Percentiles rank a stretch among this genome's conserved stretches.
Conservation (phyloP, 352 stramenopile species). For the Phytopythium vexans region DNA sequence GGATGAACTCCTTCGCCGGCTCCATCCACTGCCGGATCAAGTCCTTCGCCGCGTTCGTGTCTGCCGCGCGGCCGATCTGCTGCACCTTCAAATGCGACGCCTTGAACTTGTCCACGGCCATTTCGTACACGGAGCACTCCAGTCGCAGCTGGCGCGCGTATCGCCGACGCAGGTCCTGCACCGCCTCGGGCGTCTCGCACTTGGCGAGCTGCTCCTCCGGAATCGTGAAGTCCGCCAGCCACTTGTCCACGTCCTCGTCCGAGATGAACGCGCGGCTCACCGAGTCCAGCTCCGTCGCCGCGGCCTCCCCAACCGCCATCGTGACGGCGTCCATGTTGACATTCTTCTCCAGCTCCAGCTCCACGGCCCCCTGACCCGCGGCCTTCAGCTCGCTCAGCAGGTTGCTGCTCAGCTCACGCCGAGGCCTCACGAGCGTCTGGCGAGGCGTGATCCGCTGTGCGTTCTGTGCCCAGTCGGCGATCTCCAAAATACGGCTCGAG, state of each 20-base stretch:
- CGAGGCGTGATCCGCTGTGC: slow-evolving; percentile 49
- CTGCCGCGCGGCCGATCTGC: slow-evolving; percentile 35
- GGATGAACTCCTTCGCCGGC: slow-evolving; percentile 34
- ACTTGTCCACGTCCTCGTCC: slow-evolving; percentile 74
- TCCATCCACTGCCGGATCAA: slow-evolving; percentile 66
- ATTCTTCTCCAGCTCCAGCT: slow-evolving; percentile 16
- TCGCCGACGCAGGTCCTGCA: slow-evolving; percentile 55
- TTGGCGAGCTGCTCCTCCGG: slow-evolving; percentile 44
- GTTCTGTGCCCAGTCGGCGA: slow-evolving; percentile 63
- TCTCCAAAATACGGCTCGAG: slow-evolving; percentile 11
- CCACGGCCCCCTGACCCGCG: slow-evolving; percentile 3
- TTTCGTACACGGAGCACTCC: slow-evolving; percentile 78
- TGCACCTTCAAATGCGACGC: slow-evolving; percentile 44
- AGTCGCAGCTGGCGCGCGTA: slow-evolving; percentile 76
- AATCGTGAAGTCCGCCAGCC: slow-evolving; percentile 58
- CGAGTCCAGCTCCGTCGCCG: slow-evolving; percentile 10
- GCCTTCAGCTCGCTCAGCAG: slow-evolving; percentile 19
- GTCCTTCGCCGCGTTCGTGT: slow-evolving; percentile 58
- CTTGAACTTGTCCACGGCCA: slow-evolving; percentile 71
- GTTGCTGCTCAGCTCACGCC: not conserved
- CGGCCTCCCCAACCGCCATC: slow-evolving; percentile 9
- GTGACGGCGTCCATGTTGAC: not conserved
- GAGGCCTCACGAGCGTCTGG: slow-evolving; percentile 34
- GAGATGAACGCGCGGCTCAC: slow-evolving; percentile 42
- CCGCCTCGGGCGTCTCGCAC: slow-evolving; percentile 39